Evolutionary conservation across 148 eudicot species (phyloP).

Genomic region (Diospyros lotus): DNA sequence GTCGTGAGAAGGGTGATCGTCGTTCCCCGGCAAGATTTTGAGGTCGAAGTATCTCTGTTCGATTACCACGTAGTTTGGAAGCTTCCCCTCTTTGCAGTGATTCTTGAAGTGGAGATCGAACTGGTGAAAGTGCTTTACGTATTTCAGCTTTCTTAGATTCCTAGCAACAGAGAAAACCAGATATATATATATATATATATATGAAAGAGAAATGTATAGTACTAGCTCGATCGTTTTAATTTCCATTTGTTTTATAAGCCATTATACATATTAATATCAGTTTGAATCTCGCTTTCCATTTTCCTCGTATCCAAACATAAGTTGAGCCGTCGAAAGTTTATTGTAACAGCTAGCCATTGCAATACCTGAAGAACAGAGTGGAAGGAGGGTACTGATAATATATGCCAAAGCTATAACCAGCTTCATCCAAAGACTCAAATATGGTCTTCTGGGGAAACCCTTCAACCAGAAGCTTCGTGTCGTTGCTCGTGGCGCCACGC

Average conservation of each 20-base stretch:
- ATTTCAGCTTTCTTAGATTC: conserved; percentile 41
- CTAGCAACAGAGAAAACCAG: conserved; percentile 13
- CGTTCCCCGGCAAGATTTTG: conserved; percentile 37
- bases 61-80: conserved; percentile 53
- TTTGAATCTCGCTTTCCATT: too few relatives aligned
- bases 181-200: neutral
- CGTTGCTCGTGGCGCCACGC: conserved; percentile 12
- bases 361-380: conserved; percentile 10
- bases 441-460: conserved; percentile 13
- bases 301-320: too few relatives aligned
- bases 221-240: too few relatives aligned
- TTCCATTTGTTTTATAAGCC: too few relatives aligned
- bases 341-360: neutral
- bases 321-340: too few relatives aligned
- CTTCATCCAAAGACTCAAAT: conserved; percentile 10
- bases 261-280: too few relatives aligned
- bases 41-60: conserved; percentile 50
- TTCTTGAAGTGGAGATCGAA: conserved; percentile 37
- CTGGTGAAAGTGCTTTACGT: conserved; percentile 35
- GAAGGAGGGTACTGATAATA: conserved; percentile 8
- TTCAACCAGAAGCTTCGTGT: neutral
- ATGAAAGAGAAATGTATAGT: too few relatives aligned
- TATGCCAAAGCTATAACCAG: conserved; percentile 6
- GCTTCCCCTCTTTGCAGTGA: conserved; percentile 47
- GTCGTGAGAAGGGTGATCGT: conserved; percentile 69